Conservation (phyloP, 129 eudicot species). For the Centella asiatica region DNA sequence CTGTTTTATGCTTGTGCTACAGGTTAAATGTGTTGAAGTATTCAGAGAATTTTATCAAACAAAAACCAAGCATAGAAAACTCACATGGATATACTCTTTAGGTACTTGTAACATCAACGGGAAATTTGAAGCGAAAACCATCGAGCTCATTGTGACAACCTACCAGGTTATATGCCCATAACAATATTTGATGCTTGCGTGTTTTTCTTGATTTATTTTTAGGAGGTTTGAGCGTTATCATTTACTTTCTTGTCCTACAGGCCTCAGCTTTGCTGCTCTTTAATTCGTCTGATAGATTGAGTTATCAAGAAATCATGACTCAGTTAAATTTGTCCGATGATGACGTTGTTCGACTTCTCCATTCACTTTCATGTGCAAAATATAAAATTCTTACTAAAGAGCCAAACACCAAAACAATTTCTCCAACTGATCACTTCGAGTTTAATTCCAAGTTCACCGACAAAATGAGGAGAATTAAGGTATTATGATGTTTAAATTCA, state of each 20-base stretch:
- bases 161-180: slow-evolving; percentile 56
- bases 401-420: slow-evolving; percentile 50
- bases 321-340: slow-evolving; percentile 49
- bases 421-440: slow-evolving; percentile 39
- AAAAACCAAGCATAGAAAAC: slow-evolving; percentile 86
- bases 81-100: slow-evolving; percentile 91
- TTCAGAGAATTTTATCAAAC: slow-evolving; percentile 83
- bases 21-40: slow-evolving; percentile 97
- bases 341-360: slow-evolving; percentile 52
- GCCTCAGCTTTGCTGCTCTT: slow-evolving; percentile 51
- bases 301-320: slow-evolving; percentile 43
- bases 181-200: not conserved
- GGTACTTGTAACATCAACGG: slow-evolving; percentile 90
- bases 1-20: slow-evolving; percentile 10
- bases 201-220: not conserved
- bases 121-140: slow-evolving; percentile 69
- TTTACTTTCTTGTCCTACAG: not conserved
- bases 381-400: slow-evolving; percentile 55
- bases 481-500: slow-evolving; percentile 6
- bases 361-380: slow-evolving; percentile 59
- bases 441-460: slow-evolving; percentile 55
- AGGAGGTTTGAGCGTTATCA: not conserved
- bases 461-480: slow-evolving; percentile 68
- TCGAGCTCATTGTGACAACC: slow-evolving; percentile 82
- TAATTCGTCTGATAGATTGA: slow-evolving; percentile 41